A percentile compares a stretch with the other conserved stretches of the same genome.
These are phyloP conservation scores for Cystobasidium ongulense DNA, from an alignment of 768 basidiomycete genomes.

Conservation along the genomic window DNA sequence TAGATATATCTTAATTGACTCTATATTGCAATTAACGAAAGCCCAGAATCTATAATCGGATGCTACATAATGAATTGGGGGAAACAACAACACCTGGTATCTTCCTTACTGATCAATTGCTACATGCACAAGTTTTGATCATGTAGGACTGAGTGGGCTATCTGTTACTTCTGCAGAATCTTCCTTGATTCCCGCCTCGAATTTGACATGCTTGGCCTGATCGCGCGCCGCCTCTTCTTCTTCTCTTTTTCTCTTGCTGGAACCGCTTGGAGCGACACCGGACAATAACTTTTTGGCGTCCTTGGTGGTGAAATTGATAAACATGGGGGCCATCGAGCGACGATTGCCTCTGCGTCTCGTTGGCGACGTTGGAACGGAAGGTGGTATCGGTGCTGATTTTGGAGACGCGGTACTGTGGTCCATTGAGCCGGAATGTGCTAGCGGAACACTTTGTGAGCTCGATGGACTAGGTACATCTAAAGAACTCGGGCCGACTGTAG, in stretches of 20 bases:
- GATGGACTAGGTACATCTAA: neutral
- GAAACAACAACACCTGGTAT: no score
- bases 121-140: no score
- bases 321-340: slow-evolving; percentile 17
- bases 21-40: no score
- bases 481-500: slow-evolving; percentile 3
- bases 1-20: no score
- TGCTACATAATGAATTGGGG: no score
- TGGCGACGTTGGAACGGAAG: neutral
- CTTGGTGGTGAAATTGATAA: slow-evolving; percentile 33
- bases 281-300: slow-evolving; percentile 39
- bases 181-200: neutral
- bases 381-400: neutral
- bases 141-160: neutral
- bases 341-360: neutral
- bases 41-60: no score
- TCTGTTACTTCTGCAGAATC: neutral
- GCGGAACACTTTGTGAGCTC: neutral
- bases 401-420: neutral
- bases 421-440: neutral
- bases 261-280: slow-evolving; percentile 40
- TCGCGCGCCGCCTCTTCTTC: slow-evolving; percentile 35
- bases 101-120: no score
- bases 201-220: slow-evolving; percentile 12
- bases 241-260: slow-evolving; percentile 37